Conservation (phyloP, 176 grass and related monocot species). For the Oryza meridionalis region DNA sequence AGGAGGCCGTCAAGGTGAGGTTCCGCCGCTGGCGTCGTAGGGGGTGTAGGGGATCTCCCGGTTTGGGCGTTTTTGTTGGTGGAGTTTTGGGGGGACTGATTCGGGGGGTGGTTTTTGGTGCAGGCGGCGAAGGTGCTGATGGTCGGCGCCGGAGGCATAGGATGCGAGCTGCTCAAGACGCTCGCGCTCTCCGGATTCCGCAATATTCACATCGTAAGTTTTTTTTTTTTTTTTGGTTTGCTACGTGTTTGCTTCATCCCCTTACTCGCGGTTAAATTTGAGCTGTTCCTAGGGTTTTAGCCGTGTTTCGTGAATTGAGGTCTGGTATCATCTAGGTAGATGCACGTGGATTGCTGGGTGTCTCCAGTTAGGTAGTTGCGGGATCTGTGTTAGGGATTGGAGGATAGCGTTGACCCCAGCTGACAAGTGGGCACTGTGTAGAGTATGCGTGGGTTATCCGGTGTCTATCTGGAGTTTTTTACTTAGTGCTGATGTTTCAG, state of each 20-base stretch:
- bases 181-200: constrained; percentile 89
- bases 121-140: constrained; percentile 95
- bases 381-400: constrained; percentile 41
- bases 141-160: constrained; percentile 97
- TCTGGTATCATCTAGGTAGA: neutral
- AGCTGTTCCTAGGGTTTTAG: constrained; percentile 21
- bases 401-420: constrained; percentile 28
- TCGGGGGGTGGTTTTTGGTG: neutral
- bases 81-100: constrained; percentile 33
- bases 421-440: neutral
- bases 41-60: constrained; percentile 9
- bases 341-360: neutral
- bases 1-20: constrained; percentile 58
- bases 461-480: neutral
- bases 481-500: neutral
- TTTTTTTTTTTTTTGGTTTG: neutral
- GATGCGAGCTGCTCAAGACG: constrained; percentile 99
- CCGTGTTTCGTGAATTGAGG: neutral
- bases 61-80: neutral
- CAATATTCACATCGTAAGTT: constrained; percentile 92
- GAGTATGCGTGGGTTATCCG: neutral
- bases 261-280: neutral
- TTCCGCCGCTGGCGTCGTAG: neutral
- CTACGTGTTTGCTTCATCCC: neutral
- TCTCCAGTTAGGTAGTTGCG: neutral